A percentile compares a stretch with the other conserved stretches of the same genome.
phyloP scores from a whole-genome alignment of 495 filamentous ascomycete species.

The Penicillium soppii region DNA sequence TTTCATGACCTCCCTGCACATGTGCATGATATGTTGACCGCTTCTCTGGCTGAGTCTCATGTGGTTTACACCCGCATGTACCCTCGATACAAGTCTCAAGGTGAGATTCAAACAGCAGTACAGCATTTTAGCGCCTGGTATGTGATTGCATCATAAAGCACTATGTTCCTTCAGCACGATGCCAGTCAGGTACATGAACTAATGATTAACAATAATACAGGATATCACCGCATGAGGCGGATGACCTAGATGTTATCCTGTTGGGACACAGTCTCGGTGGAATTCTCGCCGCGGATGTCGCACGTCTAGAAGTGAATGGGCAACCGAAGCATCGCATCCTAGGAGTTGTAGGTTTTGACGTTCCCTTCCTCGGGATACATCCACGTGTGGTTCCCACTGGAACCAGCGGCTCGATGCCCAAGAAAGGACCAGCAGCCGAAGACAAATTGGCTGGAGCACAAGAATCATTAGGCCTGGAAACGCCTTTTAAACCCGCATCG shows the following conservation, averaged over 20 bases:
- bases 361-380: constrained; percentile 85
- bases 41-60: constrained; percentile 67
- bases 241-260: constrained; percentile 74
- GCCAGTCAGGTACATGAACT: neutral
- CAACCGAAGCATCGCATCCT: constrained; percentile 67
- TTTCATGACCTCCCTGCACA: constrained; percentile 88
- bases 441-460: constrained; percentile 22
- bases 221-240: constrained; percentile 74
- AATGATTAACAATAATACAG: constrained; percentile 32
- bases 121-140: constrained; percentile 83
- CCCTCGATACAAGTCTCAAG: constrained; percentile 82
- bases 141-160: constrained; percentile 4
- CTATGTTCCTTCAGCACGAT: neutral
- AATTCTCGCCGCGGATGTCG: constrained; percentile 76
- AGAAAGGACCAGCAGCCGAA: constrained; percentile 37
- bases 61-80: constrained; percentile 88
- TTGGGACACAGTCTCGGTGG: constrained; percentile 93
- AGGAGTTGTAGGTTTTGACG: constrained; percentile 82
- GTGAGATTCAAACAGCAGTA: constrained; percentile 67
- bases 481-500: constrained; percentile 12
- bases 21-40: constrained; percentile 74
- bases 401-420: constrained; percentile 71
- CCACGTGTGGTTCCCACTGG: constrained; percentile 81
- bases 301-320: constrained; percentile 48
- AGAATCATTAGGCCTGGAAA: constrained; percentile 19